These are phyloP conservation scores for Medicago arabica DNA, from an alignment of 306 rosid species.

Conservation along the genomic window DNA sequence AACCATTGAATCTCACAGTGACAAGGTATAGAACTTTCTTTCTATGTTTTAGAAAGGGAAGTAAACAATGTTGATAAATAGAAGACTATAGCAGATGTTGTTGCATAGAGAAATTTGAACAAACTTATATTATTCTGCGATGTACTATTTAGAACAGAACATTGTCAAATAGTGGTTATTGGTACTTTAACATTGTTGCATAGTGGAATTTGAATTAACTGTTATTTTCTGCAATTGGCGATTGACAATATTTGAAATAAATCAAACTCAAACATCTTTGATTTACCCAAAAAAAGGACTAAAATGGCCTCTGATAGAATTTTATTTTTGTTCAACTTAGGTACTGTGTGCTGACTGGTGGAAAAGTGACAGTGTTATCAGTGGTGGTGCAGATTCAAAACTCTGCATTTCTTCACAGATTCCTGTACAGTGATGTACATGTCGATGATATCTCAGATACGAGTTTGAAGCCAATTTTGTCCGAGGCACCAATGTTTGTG, in stretches of 20 bases:
- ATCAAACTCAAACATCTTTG: neutral
- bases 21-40: conserved; percentile 60
- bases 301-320: neutral
- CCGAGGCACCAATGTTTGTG: neutral
- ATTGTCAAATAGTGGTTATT: neutral
- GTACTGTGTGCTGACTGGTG: conserved; percentile 95
- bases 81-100: neutral
- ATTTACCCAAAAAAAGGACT: neutral
- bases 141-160: neutral
- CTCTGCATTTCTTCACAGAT: conserved; percentile 79
- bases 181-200: neutral
- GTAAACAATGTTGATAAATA: neutral
- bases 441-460: neutral
- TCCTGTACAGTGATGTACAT: conserved; percentile 53
- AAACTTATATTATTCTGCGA: neutral
- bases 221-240: neutral
- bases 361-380: conserved; percentile 71
- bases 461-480: conserved; percentile 43
- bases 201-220: neutral
- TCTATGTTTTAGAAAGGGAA: conserved; percentile 6
- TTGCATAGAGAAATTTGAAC: neutral
- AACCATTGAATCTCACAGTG: conserved; percentile 71
- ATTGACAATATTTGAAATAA: neutral
- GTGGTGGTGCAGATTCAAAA: conserved; percentile 92
- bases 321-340: conserved; percentile 48